These are phyloP conservation scores for Yamadazyma blattariae DNA, from an alignment of 1,139 yeast genomes.

Conservation along the genomic window DNA sequence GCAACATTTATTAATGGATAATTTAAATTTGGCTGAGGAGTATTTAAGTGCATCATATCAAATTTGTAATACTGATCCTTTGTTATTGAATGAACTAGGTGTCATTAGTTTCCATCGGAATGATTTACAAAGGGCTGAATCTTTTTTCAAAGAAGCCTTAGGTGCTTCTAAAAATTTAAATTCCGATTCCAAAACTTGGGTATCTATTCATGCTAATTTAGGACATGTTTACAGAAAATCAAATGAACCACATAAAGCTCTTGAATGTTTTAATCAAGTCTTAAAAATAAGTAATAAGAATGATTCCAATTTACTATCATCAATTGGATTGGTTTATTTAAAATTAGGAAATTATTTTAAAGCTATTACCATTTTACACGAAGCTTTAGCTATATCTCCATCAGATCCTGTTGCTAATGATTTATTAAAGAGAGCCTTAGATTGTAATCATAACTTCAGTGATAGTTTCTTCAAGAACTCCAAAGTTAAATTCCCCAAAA, in stretches of 20 bases:
- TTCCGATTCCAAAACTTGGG: conserved; percentile 81
- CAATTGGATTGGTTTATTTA: conserved; percentile 80
- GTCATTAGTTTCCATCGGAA: conserved; percentile 80
- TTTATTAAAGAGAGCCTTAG: conserved; percentile 75
- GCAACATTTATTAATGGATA: conserved; percentile 91
- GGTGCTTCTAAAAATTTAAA: conserved; percentile 66
- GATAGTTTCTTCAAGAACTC: conserved; percentile 20
- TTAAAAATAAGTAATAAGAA: conserved; percentile 59
- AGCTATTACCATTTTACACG: conserved; percentile 77
- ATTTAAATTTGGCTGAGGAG: conserved; percentile 80
- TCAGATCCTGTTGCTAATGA: conserved; percentile 85
- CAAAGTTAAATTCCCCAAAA: background rate
- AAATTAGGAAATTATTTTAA: conserved; percentile 61
- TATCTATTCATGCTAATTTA: conserved; percentile 81
- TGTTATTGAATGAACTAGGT: conserved; percentile 86
- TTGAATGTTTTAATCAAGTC: conserved; percentile 75
- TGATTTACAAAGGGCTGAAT: conserved; percentile 67
- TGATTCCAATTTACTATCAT: conserved; percentile 76
- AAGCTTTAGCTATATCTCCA: conserved; percentile 76
- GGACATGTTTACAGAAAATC: conserved; percentile 86
- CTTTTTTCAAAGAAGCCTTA: conserved; percentile 69
- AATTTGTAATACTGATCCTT: conserved; percentile 82
- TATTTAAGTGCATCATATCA: conserved; percentile 74
- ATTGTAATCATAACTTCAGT: conserved; percentile 47
- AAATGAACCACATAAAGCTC: conserved; percentile 61